Evolutionary conservation across 2,329 filamentous ascomycete species (phyloP), one percentile per base, ranked within the genome.

Genomic region (Cordyceps militaris): DNA sequence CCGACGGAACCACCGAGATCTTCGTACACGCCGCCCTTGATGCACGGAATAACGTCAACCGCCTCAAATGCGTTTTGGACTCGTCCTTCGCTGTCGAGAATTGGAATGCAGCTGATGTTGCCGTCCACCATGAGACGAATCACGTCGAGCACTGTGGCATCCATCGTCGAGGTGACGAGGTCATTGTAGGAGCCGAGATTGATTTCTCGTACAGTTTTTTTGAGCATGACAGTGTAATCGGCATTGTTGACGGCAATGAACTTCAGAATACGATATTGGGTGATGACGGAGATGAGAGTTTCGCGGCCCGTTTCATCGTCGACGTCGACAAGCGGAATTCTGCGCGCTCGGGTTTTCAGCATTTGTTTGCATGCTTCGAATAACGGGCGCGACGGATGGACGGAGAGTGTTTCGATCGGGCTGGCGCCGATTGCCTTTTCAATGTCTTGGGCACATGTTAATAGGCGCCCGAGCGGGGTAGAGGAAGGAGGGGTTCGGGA

Each of bases 1-100:
- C 93, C 94, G 4, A 97, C 89, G 7, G 83, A 89, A 21, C 91
- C 83, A 60, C 88, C 86, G 58, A 99, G 78, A 64, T 97, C 93
- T 63, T 97, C 94, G 68, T 97, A 97, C 36, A 85, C 85, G 21
- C 92, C 91, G 23, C 91, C 91, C 73, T 95, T 96, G 74, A 99
- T 96, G 66, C 96, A 86, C 0, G 92, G 88, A 64, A 99, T 96
- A 60, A 99, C 92, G 72, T 99, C 94, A 52, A 99, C 92, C 1
- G 94, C 90, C 74, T 99, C 95, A 67, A 99, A 99, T 11, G 97
- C 91, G 67, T 99, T 99, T 62, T 97, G 83, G 0, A 99, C 85
- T 72, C 83, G 76, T 66, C 81, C 79, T 38, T 91, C 84, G 50
- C 82, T 81, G 66, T 97, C 94, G 57, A 99, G 76, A 58, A 99